Conservation (phyloP, 371 early-diverging fungal species). For the Nematocida minor region DNA sequence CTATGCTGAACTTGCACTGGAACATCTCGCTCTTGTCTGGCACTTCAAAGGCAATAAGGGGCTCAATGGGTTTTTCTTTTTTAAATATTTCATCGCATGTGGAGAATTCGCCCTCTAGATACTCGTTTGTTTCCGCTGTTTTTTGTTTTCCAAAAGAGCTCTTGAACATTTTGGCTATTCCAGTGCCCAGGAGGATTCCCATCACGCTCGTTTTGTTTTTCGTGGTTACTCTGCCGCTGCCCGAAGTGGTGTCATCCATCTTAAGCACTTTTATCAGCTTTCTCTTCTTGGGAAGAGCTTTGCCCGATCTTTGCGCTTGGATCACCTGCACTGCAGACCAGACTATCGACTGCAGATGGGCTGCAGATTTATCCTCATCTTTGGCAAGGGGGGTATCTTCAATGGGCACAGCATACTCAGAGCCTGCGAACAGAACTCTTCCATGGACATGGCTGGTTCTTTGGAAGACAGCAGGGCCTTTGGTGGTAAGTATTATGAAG, state of each 20-base stretch:
- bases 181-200: background rate
- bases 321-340: background rate
- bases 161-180: constrained; percentile 4
- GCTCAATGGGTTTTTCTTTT: background rate
- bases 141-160: background rate
- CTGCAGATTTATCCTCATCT: background rate
- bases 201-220: background rate
- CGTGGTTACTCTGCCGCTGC: background rate
- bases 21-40: background rate
- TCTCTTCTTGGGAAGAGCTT: background rate
- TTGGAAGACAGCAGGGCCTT: constrained; percentile 20
- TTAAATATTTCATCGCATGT: background rate
- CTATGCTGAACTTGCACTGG: constrained; percentile 15
- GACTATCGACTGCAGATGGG: background rate
- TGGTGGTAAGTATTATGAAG: constrained; percentile 20
- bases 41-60: background rate
- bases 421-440: constrained; percentile 6
- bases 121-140: background rate
- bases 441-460: background rate
- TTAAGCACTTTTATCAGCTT: background rate
- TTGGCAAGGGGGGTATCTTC: background rate
- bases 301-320: constrained; percentile 7
- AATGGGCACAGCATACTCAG: constrained; percentile 1
- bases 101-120: constrained; percentile 27
- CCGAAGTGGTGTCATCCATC: background rate